Evolutionary conservation across 495 filamentous ascomycete genomes (phyloP), one percentile per base, ranked within the genome.

Genomic region (Alectoria sarmentosa): DNA sequence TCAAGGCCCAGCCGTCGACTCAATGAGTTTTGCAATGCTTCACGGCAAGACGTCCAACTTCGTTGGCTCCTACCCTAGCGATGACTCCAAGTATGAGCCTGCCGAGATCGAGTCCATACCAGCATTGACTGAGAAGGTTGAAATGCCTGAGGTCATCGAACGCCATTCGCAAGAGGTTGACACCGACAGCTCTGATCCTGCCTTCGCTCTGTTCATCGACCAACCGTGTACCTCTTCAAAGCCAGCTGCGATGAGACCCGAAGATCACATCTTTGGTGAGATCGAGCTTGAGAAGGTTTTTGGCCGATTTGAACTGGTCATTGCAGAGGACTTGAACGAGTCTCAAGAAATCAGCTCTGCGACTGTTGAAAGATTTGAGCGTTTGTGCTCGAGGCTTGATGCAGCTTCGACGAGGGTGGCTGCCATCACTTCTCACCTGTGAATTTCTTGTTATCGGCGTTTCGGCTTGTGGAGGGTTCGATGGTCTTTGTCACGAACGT

Each of bases 1-100:
- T 15, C 80, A 88, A 66, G 82, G 87, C 5, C 87, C 88, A 36
- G 77, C 75, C n/a, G 71, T 88, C 46, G 79, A 86, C 64, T 72
- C 70, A 9, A 69, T 76, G 34, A 87, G 92, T 63, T 72, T 80
- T 0, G 78, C 80, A 54, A 69, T 79, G 49, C 77, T 94, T 11
- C 86, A 85, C 41, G 88, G 89, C 67, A 93, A 94, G 77, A 73
- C 80, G 2, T 78, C 80, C 13, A 76, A 75, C 65, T 77, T 79
- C 14, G 66, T 83, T n/a, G 69, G 63, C 28, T 58, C 69, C 17
- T 66, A 73, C 7, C 55, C 74, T 34, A 72, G 74, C 37, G 74
- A 78, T 67, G 69, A 74, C 26, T 66, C 73, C 21, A 86, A 86
- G 65, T 77, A 82, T 10, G 83, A 86, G 62, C 78, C 71, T 3